Evolutionary conservation across 257 asterid genomes (phyloP), one percentile per base, ranked within the genome.

Genomic region (Thymus mandschuricus): DNA sequence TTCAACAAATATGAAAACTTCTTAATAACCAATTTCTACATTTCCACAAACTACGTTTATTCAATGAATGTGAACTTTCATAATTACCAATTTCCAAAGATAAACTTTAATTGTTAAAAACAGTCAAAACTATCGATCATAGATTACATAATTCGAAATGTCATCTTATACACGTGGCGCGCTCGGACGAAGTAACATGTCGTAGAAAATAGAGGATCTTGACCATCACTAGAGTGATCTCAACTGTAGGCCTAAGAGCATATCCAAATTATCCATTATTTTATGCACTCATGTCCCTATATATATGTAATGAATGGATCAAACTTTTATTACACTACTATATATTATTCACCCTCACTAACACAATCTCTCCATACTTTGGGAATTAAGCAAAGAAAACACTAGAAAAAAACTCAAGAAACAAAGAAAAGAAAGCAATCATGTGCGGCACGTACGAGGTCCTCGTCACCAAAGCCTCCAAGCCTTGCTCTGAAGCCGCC

Each of bases 371-470:
- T 21, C 21, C 21, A 21, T 21, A 21, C 21, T 21, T 21, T 21
- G 21, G 21, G 21, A 21, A 21, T 21, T 21, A 21, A 21, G n/a
- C 4, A 52, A 54, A 55, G n/a, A 9, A 29, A 10, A 29, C 3
- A 31, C 38, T 6, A 62, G 27, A 4, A 33, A 11, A 8, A 8
- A 3, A 6, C 6, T 30, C 27, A 35, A 33, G 29, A 35, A 35
- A 6, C 3, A 35, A 6, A 35, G 40, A 35, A 35, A 35, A 35
- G 40, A 6, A 34, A 58, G 21, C 12, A 74, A 41, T 38, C 59
- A 89, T 86, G 92, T 79, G 86, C 51, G 87, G 83, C 13, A 79
- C 81, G 38, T 72, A 21, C 48, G 61, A 60, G 49, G 65, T 60
- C 41, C 38, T 64, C 54, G 75, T 45, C 1, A 45, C 64, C 79